Evolutionary conservation across 2,329 filamentous ascomycete species (phyloP), one percentile per base, ranked within the genome.

Genomic region (Plenodomus tracheiphilus): DNA sequence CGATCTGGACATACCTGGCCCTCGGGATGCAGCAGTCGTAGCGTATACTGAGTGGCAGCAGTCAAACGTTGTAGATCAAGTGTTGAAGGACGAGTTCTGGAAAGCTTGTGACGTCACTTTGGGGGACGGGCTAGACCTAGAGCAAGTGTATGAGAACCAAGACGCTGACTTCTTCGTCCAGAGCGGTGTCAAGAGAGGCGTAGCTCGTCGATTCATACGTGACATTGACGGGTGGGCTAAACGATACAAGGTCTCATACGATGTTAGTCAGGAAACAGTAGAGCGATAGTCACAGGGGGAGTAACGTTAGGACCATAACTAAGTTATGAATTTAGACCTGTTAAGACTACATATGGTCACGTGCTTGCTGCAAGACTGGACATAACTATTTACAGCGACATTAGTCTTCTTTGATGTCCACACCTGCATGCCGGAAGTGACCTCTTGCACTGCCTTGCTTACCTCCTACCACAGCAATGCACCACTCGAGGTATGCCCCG

Each of bases 121-220:
- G 34, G 46, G 49, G 7, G 36, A 57, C n/a, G 46, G 49, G 25
- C 42, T 59, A 6, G 51, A 58, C 39, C 42, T 55, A 11, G 6
- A 25, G 53, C 64, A 61, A 49, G 53, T 73, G 25, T 50, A 57
- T 47, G 37, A 63, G 15, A 62, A 72, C 48, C 60, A 60, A 57
- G 50, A 73, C 42, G 43, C 55, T 39, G 44, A 53, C 18, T 72
- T 72, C 47, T 69, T 69, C 41, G 55, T 66, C 42, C 45, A n/a
- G 61, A 53, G 53, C 39, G 67, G 62, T 2, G 51, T 74, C 30
- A 69, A 65, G 47, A 53, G 46, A 20, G 64, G 68, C 19, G 43
- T 62, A 56, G 65, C 67, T 15, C 46, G 57, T 16, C 59, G 62
- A 22, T 64, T 71, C 48, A 58, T 70, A 17, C 46, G 49, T 41